Conservation (phyloP, 345 rosid species). For the Mallotus nudiflorus region DNA sequence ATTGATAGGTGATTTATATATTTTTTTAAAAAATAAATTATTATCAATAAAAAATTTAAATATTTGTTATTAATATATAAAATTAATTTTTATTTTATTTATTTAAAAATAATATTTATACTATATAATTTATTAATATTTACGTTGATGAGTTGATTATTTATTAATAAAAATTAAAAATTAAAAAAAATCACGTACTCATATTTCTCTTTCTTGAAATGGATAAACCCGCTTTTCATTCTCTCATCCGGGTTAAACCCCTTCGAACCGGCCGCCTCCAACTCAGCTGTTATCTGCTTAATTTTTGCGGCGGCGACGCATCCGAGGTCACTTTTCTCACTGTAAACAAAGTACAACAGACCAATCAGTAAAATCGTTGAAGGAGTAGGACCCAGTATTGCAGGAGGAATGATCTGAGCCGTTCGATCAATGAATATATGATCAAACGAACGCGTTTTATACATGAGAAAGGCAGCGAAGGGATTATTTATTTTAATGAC, state of each 20-base stretch:
- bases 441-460: neutral
- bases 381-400: conserved; percentile 5
- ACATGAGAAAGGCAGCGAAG: neutral
- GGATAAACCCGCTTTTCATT: conserved; percentile 68
- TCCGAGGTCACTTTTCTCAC: conserved; percentile 63
- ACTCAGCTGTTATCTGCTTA: conserved; percentile 72
- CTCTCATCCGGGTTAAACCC: conserved; percentile 53
- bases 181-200: conserved; percentile 74
- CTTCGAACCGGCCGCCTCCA: conserved; percentile 44
- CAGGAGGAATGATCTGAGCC: neutral
- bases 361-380: neutral
- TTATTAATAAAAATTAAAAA: too few species aligned
- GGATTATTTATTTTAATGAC: neutral
- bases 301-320: conserved; percentile 80
- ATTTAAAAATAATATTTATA: too few species aligned
- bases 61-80: neutral
- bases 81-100: too few species aligned
- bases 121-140: too few species aligned
- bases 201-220: conserved; percentile 74
- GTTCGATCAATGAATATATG: neutral
- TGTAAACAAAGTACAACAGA: conserved; percentile 29
- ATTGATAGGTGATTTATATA: too few species aligned
- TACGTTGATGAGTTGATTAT: too few species aligned
- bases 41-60: too few species aligned
- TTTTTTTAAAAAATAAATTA: too few species aligned